Evolutionary conservation across 78 protist species (phyloP), one percentile per base, ranked within the genome.

Genomic region (Cavenderia fasciculata): DNA sequence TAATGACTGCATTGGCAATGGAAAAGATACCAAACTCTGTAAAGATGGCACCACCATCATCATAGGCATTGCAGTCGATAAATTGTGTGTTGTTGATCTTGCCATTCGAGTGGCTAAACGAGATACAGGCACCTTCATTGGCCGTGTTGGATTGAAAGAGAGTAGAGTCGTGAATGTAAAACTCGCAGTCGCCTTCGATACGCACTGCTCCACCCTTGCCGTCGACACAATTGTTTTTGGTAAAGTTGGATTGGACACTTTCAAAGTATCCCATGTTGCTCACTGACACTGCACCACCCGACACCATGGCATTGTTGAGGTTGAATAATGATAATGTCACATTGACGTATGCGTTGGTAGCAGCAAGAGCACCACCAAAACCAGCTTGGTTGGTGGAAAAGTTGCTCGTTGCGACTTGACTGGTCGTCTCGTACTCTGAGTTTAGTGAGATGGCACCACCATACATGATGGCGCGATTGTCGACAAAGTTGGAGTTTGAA

Each of bases 21-120:
- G 70, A 43, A 3, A 68, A 0, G 0, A 10, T 29, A 7, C 54
- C n/a, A 27, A 23, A 21, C 3, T 4, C 2, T 14, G 90, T 56
- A n/a, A 31, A 82, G 56, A 82, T 47, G 4, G 90, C 90, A 44
- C 78, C 90, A 31, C 90, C 90, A 19, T 23, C 21, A 23, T 23
- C 36, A 29, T 6, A 7, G 4, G 59, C 69, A 19, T 4, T 14
- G 31, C 19, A 34, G 1, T 18, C 1, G 5, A 14, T 25, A 10
- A 71, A 51, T 7, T 1, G 1, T 31, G n/a, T 56, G 1, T 12
- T 6, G 0, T 1, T 46, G 51, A 76, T 16, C 7, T 16, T 3
- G 36, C 86, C 52, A 27, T 76, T 62, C 11, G 29, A 29, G 6
- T 61, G 18, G 40, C 59, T 36, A 19, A 76, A 62, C 18, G 52